phyloP scores from a whole-genome alignment of 2,329 filamentous ascomycete species.

The Phaeoacremonium minimum region DNA sequence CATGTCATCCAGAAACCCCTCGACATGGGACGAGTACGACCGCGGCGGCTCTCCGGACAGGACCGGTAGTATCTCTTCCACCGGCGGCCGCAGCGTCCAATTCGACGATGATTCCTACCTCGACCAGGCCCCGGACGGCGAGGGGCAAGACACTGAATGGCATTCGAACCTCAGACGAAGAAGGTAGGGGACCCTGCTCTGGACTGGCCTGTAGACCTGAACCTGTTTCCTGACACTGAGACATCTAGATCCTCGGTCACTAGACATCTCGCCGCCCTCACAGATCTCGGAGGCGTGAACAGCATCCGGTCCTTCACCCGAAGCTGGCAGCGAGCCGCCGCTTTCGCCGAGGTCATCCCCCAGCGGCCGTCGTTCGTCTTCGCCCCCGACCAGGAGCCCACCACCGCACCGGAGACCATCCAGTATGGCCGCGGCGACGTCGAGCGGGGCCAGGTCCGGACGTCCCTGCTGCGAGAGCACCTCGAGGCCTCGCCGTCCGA shows the following conservation, averaged over 20 bases:
- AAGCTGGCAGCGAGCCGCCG: conserved; percentile 87
- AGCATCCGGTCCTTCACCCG: conserved; percentile 90
- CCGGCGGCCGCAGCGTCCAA: conserved; percentile 33
- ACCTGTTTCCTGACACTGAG: neutral
- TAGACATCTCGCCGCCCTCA: conserved; percentile 50
- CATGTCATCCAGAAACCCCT: conserved; percentile 23
- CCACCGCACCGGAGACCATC: conserved; percentile 27
- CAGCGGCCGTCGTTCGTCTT: conserved; percentile 71
- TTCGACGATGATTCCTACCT: conserved; percentile 42
- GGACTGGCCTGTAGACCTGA: neutral
- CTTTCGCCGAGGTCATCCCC: conserved; percentile 82
- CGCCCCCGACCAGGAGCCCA: conserved; percentile 48
- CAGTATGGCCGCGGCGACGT: conserved; percentile 36
- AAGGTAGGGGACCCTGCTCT: conserved; percentile 27
- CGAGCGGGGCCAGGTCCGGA: conserved; percentile 25
- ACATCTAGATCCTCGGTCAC: conserved; percentile 53
- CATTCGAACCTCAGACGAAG: conserved; percentile 22
- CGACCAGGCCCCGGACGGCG: conserved; percentile 26
- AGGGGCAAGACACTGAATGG: conserved; percentile 23
- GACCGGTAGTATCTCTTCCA: conserved; percentile 33
- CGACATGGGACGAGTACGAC: conserved; percentile 43
- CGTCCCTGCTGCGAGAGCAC: conserved; percentile 48
- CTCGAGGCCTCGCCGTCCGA: conserved; percentile 35
- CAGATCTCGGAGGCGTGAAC: conserved; percentile 84
- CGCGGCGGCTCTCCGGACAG: conserved; percentile 32